Percentiles rank a stretch among this genome's conserved stretches.
Conservation (phyloP, 108 stramenopile species). For the Cyclotella atomus region DNA sequence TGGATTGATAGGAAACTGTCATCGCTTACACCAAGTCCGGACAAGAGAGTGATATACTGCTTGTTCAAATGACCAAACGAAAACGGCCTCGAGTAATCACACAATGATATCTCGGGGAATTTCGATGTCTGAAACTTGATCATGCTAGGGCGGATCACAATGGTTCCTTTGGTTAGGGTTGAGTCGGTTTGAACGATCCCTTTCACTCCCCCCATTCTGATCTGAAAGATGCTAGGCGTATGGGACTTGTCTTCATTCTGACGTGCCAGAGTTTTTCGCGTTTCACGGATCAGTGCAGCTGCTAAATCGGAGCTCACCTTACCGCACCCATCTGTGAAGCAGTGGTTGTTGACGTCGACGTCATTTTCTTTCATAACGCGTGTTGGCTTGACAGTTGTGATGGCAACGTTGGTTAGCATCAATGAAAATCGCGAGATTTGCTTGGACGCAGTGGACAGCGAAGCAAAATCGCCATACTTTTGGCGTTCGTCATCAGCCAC, state of each 20-base stretch:
- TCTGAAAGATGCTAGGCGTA: constrained; percentile 3
- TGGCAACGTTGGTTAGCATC: neutral
- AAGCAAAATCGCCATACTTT: neutral
- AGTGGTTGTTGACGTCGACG: neutral
- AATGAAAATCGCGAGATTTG: constrained; percentile 1
- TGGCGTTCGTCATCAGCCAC: neutral
- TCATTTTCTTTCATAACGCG: neutral
- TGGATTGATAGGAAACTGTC: neutral
- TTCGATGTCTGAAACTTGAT: neutral
- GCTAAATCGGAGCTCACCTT: neutral
- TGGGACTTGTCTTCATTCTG: neutral
- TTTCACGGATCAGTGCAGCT: neutral
- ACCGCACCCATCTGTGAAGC: constrained; percentile 5
- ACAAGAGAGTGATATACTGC: neutral
- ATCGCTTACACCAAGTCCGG: neutral
- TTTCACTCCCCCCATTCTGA: constrained; percentile 1
- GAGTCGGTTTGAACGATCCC: neutral
- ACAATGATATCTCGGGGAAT: neutral
- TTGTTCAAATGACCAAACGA: neutral
- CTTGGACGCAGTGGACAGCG: neutral
- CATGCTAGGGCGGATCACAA: constrained; percentile 2
- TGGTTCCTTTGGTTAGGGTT: neutral
- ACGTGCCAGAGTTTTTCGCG: neutral
- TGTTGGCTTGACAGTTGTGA: neutral
- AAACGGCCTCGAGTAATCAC: constrained; percentile 3